These are phyloP conservation scores for Artemisia argyi DNA, from an alignment of 129 eudicot genomes.

Conservation along the genomic window DNA sequence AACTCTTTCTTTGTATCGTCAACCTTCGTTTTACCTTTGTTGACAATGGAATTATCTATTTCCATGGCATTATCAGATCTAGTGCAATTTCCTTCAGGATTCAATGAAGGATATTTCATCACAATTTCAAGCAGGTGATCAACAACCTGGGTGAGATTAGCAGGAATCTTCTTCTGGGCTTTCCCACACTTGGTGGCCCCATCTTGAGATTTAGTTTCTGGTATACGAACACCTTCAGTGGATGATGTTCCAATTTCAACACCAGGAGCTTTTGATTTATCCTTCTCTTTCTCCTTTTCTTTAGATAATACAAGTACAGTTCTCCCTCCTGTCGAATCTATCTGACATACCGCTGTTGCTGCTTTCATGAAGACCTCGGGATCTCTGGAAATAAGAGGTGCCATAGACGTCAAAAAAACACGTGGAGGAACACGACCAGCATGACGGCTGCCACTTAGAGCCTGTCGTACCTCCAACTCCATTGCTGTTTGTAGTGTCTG, in stretches of 20 bases:
- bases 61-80: slow-evolving; percentile 63
- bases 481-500: slow-evolving; percentile 96
- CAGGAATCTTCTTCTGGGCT: slow-evolving; percentile 83
- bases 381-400: slow-evolving; percentile 90
- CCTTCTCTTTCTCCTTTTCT: slow-evolving; percentile 69
- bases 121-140: slow-evolving; percentile 93
- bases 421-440: slow-evolving; percentile 79
- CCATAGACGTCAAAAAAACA: slow-evolving; percentile 86
- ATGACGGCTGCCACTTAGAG: slow-evolving; percentile 73
- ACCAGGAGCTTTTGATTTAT: slow-evolving; percentile 58
- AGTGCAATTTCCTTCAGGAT: slow-evolving; percentile 42
- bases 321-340: slow-evolving; percentile 93
- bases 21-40: slow-evolving; percentile 92
- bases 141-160: slow-evolving; percentile 82
- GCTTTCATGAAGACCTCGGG: slow-evolving; percentile 90
- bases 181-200: slow-evolving; percentile 65
- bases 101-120: slow-evolving; percentile 49
- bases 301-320: slow-evolving; percentile 62
- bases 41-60: slow-evolving; percentile 60
- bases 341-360: slow-evolving; percentile 73
- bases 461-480: slow-evolving; percentile 92
- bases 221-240: slow-evolving; percentile 37
- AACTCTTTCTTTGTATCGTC: slow-evolving; percentile 59
- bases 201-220: slow-evolving; percentile 73
- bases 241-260: slow-evolving; percentile 54